A percentile compares a stretch with the other conserved stretches of the same genome.
These are phyloP conservation scores for Herpotrichia juniperi DNA, from an alignment of 2,329 filamentous ascomycete species.

Conservation along the genomic window DNA sequence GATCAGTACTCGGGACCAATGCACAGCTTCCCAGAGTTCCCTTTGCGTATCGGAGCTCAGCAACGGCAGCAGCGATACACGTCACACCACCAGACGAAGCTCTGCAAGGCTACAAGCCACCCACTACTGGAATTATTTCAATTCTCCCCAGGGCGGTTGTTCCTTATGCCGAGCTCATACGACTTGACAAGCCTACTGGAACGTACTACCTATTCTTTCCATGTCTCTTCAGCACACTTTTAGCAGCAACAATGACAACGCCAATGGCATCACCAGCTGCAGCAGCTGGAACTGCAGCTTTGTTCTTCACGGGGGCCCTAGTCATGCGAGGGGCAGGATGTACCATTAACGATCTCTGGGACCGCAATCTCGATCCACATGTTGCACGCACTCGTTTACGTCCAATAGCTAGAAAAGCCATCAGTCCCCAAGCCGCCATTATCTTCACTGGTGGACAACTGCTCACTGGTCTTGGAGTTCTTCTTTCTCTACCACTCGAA, in stretches of 20 bases:
- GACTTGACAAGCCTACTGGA: constrained; percentile 80
- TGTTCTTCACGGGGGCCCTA: constrained; percentile 78
- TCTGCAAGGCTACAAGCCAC: constrained; percentile 63
- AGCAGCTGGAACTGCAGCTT: constrained; percentile 66
- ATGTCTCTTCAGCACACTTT: constrained; percentile 81
- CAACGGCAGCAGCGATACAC: not conserved
- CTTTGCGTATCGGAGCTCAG: not conserved
- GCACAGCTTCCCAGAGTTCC: not conserved
- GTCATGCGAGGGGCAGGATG: constrained; percentile 90
- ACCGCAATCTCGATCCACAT: constrained; percentile 82
- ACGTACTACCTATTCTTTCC: constrained; percentile 87
- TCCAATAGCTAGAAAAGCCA: constrained; percentile 79
- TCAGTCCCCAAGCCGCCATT: constrained; percentile 74
- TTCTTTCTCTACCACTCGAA: constrained; percentile 75
- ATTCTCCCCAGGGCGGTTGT: constrained; percentile 71
- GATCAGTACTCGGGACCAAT: not conserved
- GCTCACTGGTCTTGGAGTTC: constrained; percentile 72
- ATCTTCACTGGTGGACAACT: constrained; percentile 78
- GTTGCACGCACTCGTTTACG: constrained; percentile 77
- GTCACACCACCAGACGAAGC: constrained; percentile 20
- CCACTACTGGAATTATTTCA: constrained; percentile 73
- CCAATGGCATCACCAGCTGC: constrained; percentile 66
- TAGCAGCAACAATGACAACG: constrained; percentile 72
- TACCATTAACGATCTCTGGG: constrained; percentile 90
- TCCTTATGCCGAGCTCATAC: constrained; percentile 81